Percentiles rank a stretch among this genome's conserved stretches.
Conservation (phyloP, 1,284 basidiomycete species). For the Neonothopanus nambi region DNA sequence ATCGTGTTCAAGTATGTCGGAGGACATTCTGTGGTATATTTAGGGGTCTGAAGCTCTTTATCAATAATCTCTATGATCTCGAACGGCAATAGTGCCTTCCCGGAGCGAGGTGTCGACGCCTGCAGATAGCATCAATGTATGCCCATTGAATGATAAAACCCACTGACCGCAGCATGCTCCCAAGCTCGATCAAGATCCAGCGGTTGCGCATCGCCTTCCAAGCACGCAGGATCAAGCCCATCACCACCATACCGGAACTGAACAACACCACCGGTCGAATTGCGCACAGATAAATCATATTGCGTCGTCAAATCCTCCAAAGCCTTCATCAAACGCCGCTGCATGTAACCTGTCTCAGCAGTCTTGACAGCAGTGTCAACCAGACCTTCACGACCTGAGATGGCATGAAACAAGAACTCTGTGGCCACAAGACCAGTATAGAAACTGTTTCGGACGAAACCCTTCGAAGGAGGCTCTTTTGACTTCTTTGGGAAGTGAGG, state of each 20-base stretch:
- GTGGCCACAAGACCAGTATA: slow-evolving; percentile 93
- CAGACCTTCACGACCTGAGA: slow-evolving; percentile 97
- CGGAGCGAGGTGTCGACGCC: slow-evolving; percentile 62
- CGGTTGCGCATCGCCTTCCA: slow-evolving; percentile 92
- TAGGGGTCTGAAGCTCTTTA: slow-evolving; percentile 56
- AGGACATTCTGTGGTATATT: slow-evolving; percentile 73
- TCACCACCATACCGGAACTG: slow-evolving; percentile 99
- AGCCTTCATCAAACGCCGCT: slow-evolving; percentile 98
- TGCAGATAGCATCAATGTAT: slow-evolving; percentile 29
- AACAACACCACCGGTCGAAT: slow-evolving; percentile 94
- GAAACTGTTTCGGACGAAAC: slow-evolving; percentile 98
- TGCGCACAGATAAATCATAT: slow-evolving; percentile 97
- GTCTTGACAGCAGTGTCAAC: slow-evolving; percentile 99
- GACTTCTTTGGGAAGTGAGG: slow-evolving; percentile 99
- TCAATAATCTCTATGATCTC: slow-evolving; percentile 83
- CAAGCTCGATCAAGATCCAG: slow-evolving; percentile 89
- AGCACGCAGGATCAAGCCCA: slow-evolving; percentile 93
- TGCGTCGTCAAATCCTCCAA: slow-evolving; percentile 96
- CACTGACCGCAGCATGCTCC: slow-evolving; percentile 81
- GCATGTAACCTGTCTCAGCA: slow-evolving; percentile 99
- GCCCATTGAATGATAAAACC: neutral
- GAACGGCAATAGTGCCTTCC: slow-evolving; percentile 80
- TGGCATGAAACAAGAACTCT: slow-evolving; percentile 98
- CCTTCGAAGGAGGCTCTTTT: slow-evolving; percentile 95
- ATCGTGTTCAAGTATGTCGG: slow-evolving; percentile 79